Percentiles rank a stretch among this genome's conserved stretches.
These are phyloP conservation scores for Dothideomycetes sp. DNA, from an alignment of 2,329 filamentous ascomycete species.

Conservation along the genomic window DNA sequence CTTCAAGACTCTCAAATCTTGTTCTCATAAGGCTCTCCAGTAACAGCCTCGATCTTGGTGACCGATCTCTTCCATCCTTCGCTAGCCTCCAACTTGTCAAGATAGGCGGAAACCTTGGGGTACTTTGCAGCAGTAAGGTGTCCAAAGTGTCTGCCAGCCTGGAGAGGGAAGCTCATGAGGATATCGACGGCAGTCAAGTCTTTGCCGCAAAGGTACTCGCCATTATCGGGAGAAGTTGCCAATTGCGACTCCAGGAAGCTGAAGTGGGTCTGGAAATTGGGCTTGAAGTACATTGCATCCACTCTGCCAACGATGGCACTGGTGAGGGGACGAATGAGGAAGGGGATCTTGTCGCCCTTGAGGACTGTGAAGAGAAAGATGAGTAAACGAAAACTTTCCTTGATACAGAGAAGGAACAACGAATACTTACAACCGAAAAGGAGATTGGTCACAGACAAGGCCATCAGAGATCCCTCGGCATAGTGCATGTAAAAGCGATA, in stretches of 20 bases:
- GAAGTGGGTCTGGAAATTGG: constrained; percentile 41
- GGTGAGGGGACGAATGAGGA: constrained; percentile 60
- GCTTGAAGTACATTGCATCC: constrained; percentile 35
- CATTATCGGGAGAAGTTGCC: constrained; percentile 36
- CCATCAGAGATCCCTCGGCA: constrained; percentile 75
- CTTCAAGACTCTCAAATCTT: neutral
- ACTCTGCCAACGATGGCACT: constrained; percentile 43
- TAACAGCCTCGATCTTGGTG: constrained; percentile 40
- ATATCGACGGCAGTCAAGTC: constrained; percentile 45
- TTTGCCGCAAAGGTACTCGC: constrained; percentile 42
- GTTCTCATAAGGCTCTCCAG: constrained; percentile 21
- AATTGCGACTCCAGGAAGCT: constrained; percentile 44
- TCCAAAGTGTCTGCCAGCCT: constrained; percentile 30
- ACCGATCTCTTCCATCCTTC: constrained; percentile 40
- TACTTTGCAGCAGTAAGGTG: constrained; percentile 35
- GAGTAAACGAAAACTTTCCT: neutral
- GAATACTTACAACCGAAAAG: constrained; percentile 46
- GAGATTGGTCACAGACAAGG: constrained; percentile 54
- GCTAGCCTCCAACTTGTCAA: constrained; percentile 35
- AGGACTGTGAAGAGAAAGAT: constrained; percentile 14
- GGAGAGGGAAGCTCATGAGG: constrained; percentile 43
- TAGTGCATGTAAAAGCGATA: constrained; percentile 72
- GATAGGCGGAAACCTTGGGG: constrained; percentile 39
- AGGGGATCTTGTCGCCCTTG: constrained; percentile 41
- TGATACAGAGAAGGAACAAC: neutral